Evolutionary conservation across 1,284 basidiomycete species (phyloP).

Genomic region (Albatrellus sp.): DNA sequence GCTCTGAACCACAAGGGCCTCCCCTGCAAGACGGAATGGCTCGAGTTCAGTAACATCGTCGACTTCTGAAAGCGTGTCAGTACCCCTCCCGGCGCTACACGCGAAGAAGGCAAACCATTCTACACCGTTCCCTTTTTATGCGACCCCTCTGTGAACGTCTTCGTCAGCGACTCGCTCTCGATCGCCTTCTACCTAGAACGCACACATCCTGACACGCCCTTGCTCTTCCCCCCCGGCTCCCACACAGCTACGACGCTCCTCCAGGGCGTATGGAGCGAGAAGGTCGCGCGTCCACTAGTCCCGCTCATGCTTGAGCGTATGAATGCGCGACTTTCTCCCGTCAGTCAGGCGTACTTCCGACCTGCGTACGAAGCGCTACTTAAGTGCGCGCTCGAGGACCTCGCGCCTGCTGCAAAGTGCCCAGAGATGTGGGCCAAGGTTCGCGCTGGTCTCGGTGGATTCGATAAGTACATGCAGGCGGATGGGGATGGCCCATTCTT

Average conservation of each 20-base stretch:
- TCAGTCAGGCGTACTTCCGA: constrained; percentile 14
- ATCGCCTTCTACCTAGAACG: constrained; percentile 28
- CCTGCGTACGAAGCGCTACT: constrained; percentile 11
- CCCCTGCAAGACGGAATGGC: constrained; percentile 25
- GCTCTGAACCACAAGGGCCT: constrained; percentile 27
- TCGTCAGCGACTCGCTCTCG: constrained; percentile 21
- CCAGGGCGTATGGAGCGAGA: background rate
- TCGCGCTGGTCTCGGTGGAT: constrained; percentile 13
- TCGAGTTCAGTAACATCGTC: constrained; percentile 26
- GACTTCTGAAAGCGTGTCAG: constrained; percentile 18
- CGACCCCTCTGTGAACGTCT: constrained; percentile 17
- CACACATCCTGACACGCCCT: constrained; percentile 18
- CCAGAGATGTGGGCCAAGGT: constrained; percentile 14
- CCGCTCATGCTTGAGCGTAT: constrained; percentile 1
- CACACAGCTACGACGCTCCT: background rate
- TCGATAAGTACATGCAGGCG: constrained; percentile 12
- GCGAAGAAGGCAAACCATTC: constrained; percentile 16
- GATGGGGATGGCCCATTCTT: constrained; percentile 15
- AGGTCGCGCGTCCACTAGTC: background rate
- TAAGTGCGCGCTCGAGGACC: constrained; percentile 13
- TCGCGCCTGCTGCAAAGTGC: constrained; percentile 1
- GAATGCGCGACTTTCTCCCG: constrained; percentile 5
- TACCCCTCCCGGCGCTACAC: constrained; percentile 16
- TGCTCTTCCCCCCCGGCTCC: constrained; percentile 16
- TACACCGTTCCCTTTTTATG: constrained; percentile 28